Evolutionary conservation across 164 flowering plant genomes (phyloP), one percentile per base, ranked within the genome.

Genomic region (Brasenia schreberi): DNA sequence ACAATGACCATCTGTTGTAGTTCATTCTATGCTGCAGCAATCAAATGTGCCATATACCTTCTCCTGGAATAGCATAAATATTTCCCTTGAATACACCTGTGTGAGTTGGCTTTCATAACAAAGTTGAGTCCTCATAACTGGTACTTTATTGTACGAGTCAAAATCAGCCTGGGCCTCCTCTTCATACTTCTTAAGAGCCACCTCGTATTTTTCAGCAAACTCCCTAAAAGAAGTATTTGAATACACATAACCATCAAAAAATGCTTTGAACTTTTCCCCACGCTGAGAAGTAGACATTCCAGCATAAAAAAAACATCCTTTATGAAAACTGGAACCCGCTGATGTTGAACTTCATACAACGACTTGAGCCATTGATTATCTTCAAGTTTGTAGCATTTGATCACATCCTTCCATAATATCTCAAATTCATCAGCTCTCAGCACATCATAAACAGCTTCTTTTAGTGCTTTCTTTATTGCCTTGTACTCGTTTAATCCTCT

Each of bases 281-380:
- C 43, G 67, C 27, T 58, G 43, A 5, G 67, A 59, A 18, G 45
- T 58, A 64, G 63, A 69, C 72, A 69, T 69, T 63, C 72, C 64
- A 19, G 67, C 72, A 58, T 64, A n/a, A n/a, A 65, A 58, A 69
- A 69, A 6, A 62, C 64, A 19, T 69, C 67, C 63, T 64, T 69
- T n/a, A 64, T 19, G 66, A 56, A 69, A 5, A 17, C 53, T n/a
- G 67, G 72, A 18, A 23, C 64, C 72, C 72, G 64, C 14, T 43
- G 62, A 16, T 69, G 64, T 9, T 67, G 58, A 60, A 64, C 63
- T 64, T 59, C 72, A 64, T 64, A 69, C 23, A 69, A 19, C 11
- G 63, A 64, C 5, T 58, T 33, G 19, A 69, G 64, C 72, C 67
- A 64, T 43, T 65, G 44, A 59, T 69, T 19, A 3, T 64, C 67